phyloP scores from a whole-genome alignment of 1,284 basidiomycete genomes.

The Microbotryum scabiosae region DNA sequence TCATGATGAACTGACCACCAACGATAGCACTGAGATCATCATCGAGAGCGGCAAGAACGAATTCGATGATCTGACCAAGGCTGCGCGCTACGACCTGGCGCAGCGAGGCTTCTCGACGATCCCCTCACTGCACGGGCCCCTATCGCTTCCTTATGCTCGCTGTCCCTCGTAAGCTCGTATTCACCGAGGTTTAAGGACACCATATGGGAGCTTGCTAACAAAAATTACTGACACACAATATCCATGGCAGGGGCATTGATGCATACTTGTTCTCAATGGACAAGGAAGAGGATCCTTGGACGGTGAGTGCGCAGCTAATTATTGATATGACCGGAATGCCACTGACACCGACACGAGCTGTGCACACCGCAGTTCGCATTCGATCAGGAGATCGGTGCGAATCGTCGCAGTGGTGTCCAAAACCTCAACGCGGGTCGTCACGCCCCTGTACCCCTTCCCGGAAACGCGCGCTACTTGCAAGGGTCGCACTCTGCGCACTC shows the following conservation, averaged over 20 bases:
- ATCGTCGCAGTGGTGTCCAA: no score
- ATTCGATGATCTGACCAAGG: constrained; percentile 11
- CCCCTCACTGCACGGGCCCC: constrained; percentile 21
- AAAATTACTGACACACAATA: no score
- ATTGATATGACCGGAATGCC: no score
- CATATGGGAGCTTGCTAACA: no score
- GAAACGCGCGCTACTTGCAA: constrained; percentile 23
- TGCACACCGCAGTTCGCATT: no score
- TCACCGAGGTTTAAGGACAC: no score
- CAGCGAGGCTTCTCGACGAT: constrained; percentile 31
- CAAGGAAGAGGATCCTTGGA: constrained; percentile 14
- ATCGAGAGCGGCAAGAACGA: constrained; percentile 12
- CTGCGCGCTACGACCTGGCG: constrained; percentile 26
- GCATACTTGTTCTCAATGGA: constrained; percentile 13
- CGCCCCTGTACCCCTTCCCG: constrained; percentile 17
- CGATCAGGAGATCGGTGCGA: no score
- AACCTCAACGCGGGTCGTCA: not conserved
- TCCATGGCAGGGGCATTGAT: constrained; percentile 15
- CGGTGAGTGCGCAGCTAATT: not conserved
- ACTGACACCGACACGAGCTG: no score
- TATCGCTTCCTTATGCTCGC: constrained; percentile 20
- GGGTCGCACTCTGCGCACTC: no score
- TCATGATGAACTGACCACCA: no score
- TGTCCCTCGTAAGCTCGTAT: constrained; percentile 16
- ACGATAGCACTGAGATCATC: constrained; percentile 2